Conservation (phyloP, 306 rosid genomes). For the Cyamopsis tetragonoloba region DNA sequence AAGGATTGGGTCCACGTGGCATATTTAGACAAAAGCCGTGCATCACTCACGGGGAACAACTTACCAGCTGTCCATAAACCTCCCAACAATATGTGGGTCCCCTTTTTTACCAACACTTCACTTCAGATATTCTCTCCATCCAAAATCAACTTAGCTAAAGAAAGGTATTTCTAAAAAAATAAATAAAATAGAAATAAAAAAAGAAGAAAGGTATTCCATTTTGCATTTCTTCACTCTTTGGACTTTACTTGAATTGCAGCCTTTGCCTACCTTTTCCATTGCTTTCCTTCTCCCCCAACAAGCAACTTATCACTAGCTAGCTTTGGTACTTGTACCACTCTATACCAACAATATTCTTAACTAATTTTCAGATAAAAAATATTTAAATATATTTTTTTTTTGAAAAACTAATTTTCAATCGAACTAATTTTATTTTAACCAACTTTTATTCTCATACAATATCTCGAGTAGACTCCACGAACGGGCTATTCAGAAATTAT, state of each 20-base stretch:
- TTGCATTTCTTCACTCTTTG: constrained; percentile 1
- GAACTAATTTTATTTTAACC: too few relatives aligned
- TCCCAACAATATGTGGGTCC: constrained; percentile 34
- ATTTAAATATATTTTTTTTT: too few relatives aligned
- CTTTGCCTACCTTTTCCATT: constrained; percentile 22
- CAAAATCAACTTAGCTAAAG: too few relatives aligned
- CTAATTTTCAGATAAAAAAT: too few relatives aligned
- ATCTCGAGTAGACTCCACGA: too few relatives aligned
- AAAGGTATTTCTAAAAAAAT: too few relatives aligned
- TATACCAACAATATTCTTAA: background rate
- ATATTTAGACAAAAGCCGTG: constrained; percentile 26
- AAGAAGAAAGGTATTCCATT: background rate
- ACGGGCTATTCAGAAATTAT: too few relatives aligned
- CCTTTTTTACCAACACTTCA: background rate
- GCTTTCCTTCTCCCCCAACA: constrained; percentile 14
- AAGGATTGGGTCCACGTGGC: constrained; percentile 26
- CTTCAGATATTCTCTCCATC: constrained; percentile 23
- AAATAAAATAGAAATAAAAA: background rate
- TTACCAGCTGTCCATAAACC: constrained; percentile 32
- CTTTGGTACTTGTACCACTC: background rate
- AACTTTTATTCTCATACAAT: too few relatives aligned
- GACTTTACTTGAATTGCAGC: constrained; percentile 33
- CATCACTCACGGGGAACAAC: constrained; percentile 37
- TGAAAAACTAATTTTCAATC: too few relatives aligned
- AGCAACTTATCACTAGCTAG: constrained; percentile 3